These are phyloP conservation scores for Thelephora terrestris DNA, from an alignment of 1,284 basidiomycete genomes.

Conservation along the genomic window DNA sequence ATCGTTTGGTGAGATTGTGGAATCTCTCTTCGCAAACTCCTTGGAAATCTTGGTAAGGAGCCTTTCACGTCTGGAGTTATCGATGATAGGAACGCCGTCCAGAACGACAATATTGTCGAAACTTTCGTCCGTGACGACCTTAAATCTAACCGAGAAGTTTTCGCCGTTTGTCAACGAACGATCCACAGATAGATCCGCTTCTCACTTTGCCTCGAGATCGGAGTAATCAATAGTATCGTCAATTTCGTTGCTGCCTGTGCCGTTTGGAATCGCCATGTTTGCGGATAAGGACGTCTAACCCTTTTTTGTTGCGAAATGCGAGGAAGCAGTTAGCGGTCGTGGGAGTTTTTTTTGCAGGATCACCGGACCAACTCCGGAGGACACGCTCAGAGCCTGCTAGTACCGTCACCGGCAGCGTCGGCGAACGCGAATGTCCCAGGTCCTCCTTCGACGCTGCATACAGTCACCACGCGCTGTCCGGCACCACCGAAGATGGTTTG, in stretches of 20 bases:
- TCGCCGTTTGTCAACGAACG: neutral
- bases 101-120: conserved; percentile 84
- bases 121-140: conserved; percentile 69
- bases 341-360: too few species aligned
- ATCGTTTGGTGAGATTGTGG: conserved; percentile 64
- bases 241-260: conserved; percentile 23
- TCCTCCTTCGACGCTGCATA: too few species aligned
- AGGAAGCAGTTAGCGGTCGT: too few species aligned
- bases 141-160: conserved; percentile 47
- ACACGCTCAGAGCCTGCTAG: too few species aligned
- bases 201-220: conserved; percentile 89
- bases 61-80: conserved; percentile 70
- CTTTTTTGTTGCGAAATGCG: too few species aligned
- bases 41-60: conserved; percentile 74
- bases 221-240: conserved; percentile 84
- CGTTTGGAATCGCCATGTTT: conserved; percentile 18
- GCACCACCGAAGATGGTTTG: too few species aligned
- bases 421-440: too few species aligned
- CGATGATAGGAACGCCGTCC: conserved; percentile 82
- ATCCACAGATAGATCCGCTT: conserved; percentile 5
- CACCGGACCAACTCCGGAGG: too few species aligned
- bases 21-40: conserved; percentile 75
- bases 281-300: too few species aligned
- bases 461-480: too few species aligned
- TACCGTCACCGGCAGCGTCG: too few species aligned